A percentile compares a stretch with the other conserved stretches of the same genome.
phyloP scores from a whole-genome alignment of 805 yeast genomes.

The Candida chauliodis region DNA sequence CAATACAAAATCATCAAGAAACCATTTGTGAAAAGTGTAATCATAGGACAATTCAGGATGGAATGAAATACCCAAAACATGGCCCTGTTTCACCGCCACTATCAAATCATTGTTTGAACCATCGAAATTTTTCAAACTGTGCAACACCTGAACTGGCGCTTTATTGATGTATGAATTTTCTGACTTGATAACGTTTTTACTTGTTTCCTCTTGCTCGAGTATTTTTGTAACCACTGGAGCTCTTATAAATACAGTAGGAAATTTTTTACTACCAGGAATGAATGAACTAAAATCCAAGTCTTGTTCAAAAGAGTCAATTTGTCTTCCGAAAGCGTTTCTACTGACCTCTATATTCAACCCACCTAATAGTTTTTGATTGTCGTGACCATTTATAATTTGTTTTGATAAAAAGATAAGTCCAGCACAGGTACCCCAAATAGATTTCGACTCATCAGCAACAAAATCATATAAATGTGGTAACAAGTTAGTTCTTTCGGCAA shows the following conservation, averaged over 20 bases:
- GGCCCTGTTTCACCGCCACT: slow-evolving; percentile 73
- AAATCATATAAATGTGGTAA: slow-evolving; percentile 51
- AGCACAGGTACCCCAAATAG: slow-evolving; percentile 87
- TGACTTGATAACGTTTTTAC: slow-evolving; percentile 14
- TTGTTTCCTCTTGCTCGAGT: slow-evolving; percentile 11
- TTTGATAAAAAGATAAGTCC: slow-evolving; percentile 68
- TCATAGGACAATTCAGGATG: slow-evolving; percentile 73
- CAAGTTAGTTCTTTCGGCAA: slow-evolving; percentile 63
- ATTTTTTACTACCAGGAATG: slow-evolving; percentile 37
- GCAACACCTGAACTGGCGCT: slow-evolving; percentile 40
- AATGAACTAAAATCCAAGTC: slow-evolving; percentile 42
- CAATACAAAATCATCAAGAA: slow-evolving; percentile 53
- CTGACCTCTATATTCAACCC: slow-evolving; percentile 62
- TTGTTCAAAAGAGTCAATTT: slow-evolving; percentile 59
- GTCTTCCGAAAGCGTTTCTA: slow-evolving; percentile 79
- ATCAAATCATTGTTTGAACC: slow-evolving; percentile 35
- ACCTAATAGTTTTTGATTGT: slow-evolving; percentile 55
- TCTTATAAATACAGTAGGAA: slow-evolving; percentile 59
- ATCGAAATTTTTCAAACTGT: slow-evolving; percentile 22
- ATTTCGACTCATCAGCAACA: slow-evolving; percentile 44
- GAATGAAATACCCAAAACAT: slow-evolving; percentile 67
- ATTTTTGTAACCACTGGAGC: slow-evolving; percentile 63
- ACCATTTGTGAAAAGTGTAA: slow-evolving; percentile 66
- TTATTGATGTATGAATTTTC: slow-evolving; percentile 21
- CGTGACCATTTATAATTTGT: slow-evolving; percentile 48